These are phyloP conservation scores for Myxozyma neotropica DNA, from an alignment of 805 yeast species.

Conservation along the genomic window DNA sequence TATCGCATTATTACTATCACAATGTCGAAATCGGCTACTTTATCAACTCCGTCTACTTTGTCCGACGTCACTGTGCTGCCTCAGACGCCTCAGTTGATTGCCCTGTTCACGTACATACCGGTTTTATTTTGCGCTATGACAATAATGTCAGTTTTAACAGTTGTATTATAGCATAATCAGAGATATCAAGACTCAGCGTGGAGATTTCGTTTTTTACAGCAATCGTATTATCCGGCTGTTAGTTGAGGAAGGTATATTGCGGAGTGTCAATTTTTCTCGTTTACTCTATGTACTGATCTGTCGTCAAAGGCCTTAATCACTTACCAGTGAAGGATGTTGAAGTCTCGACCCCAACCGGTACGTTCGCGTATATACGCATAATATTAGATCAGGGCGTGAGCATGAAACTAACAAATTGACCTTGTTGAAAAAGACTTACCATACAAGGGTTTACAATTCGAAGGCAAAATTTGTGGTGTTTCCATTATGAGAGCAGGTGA, in stretches of 20 bases:
- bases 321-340: constrained; percentile 75
- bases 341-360: constrained; percentile 77
- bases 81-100: constrained; percentile 86
- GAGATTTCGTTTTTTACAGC: constrained; percentile 92
- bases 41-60: constrained; percentile 6
- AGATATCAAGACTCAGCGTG: constrained; percentile 74
- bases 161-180: constrained; percentile 83
- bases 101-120: constrained; percentile 71
- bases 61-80: constrained; percentile 69
- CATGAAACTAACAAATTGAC: too few relatives aligned
- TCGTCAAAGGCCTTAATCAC: constrained; percentile 64
- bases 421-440: constrained; percentile 41
- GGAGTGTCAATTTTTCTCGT: too few relatives aligned
- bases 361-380: constrained; percentile 32
- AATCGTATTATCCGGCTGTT: constrained; percentile 90
- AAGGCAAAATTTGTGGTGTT: constrained; percentile 96
- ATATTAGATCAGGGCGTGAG: not conserved
- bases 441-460: constrained; percentile 76
- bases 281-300: too few relatives aligned
- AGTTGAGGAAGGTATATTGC: constrained; percentile 74
- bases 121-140: too few relatives aligned
- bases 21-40: constrained; percentile 12
- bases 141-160: too few relatives aligned
- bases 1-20: not conserved
- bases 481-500: constrained; percentile 99